A percentile compares a stretch with the other conserved stretches of the same genome.
Conservation (phyloP, 2,329 filamentous ascomycete species). For the Trichoderma polysporum region DNA sequence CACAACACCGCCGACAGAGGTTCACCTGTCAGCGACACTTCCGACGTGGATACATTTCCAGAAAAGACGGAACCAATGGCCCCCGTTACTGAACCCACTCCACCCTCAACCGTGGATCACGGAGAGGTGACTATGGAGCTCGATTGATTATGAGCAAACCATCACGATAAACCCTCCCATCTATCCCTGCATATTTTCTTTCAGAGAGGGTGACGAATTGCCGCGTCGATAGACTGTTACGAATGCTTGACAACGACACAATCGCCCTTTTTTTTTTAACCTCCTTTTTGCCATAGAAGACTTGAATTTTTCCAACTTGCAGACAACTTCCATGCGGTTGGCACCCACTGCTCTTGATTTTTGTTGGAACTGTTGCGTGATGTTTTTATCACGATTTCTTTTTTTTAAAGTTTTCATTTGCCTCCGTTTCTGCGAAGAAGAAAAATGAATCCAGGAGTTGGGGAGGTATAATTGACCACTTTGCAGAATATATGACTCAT, state of each 20-base stretch:
- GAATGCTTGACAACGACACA: constrained; percentile 12
- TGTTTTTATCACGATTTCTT: neutral
- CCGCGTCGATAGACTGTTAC: constrained; percentile 20
- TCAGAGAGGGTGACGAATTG: neutral
- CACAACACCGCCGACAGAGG: constrained; percentile 26
- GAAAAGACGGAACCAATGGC: constrained; percentile 34
- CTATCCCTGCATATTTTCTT: neutral
- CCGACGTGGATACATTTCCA: constrained; percentile 23
- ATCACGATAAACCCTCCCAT: neutral
- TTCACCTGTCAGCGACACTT: constrained; percentile 31
- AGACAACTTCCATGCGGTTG: neutral
- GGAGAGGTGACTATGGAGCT: constrained; percentile 42
- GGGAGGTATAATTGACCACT: constrained; percentile 15
- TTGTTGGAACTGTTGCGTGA: neutral
- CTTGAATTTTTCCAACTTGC: neutral
- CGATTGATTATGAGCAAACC: constrained; percentile 30
- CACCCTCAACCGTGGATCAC: constrained; percentile 42
- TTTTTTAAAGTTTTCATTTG: neutral
- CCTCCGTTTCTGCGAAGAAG: constrained; percentile 2
- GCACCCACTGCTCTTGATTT: neutral
- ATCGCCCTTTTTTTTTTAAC: neutral
- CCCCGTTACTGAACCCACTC: constrained; percentile 40
- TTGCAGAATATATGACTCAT: constrained; percentile 11
- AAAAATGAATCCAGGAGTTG: constrained; percentile 11
- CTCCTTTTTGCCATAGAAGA: constrained; percentile 15